These are phyloP conservation scores for Balakata baccata DNA, from an alignment of 345 rosid genomes.

Conservation along the genomic window DNA sequence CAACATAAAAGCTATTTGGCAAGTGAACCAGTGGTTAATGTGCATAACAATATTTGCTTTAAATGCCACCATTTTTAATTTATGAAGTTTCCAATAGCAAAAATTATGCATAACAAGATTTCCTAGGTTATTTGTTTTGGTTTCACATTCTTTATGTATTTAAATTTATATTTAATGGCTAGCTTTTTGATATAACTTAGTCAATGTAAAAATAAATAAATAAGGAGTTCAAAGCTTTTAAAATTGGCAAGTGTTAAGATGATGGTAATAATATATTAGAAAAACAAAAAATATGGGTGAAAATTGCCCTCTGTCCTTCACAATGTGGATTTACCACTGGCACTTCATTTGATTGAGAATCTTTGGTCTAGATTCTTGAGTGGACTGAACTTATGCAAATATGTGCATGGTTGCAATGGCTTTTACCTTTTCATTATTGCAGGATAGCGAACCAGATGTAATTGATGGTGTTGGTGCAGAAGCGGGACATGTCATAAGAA, in stretches of 20 bases:
- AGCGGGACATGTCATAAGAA: conserved; percentile 84
- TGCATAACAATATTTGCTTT: not conserved
- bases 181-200: not conserved
- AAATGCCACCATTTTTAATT: not conserved
- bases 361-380: not conserved
- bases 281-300: not conserved
- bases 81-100: not conserved
- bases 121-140: not conserved
- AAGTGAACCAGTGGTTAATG: not conserved
- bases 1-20: not conserved
- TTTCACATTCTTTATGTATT: not conserved
- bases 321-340: not conserved
- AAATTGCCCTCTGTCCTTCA: not conserved
- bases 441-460: conserved; percentile 92
- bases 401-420: not conserved
- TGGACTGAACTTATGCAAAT: not conserved
- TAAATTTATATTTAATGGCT: not conserved
- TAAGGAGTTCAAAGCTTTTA: not conserved
- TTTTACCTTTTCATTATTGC: conserved; percentile 26
- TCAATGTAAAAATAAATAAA: not conserved
- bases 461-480: conserved; percentile 87
- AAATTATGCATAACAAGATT: not conserved
- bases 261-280: not conserved
- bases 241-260: not conserved
- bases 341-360: conserved; percentile 7